Base-by-base conservation (phyloP, 1,284 basidiomycete species). In the Lentinula novae-zelandiae region DNA sequence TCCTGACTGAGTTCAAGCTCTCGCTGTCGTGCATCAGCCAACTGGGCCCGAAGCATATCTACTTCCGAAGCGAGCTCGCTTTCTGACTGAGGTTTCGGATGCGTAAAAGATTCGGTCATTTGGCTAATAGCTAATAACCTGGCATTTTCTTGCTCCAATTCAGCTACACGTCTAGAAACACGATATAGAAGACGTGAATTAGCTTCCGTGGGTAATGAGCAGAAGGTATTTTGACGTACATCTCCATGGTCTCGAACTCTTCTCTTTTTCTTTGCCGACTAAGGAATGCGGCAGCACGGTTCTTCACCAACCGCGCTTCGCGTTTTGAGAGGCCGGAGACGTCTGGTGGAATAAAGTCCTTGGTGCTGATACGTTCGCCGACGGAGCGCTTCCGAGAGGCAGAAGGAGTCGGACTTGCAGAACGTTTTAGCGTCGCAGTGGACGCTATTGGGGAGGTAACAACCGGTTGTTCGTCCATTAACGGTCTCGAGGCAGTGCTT, bases 261-360 rank as follows among this genome's bases (percentile, higher is more conserved):
- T 95, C 93, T 63, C 93, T 86, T 76, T 95, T 95, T 68, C 93
- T 82, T 75, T 95, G 93, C 70, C 93, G 82, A 72, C 87, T 90
- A 68, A 95, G 85, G 78, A 95, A 95, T 59, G 93, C 93, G 8
- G 93, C 93, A 12, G 93, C 93, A 60, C 93, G 84, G 77, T 95
- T 95, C 81, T 95, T 95, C 62, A 95, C 91, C 13, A 95, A 82
- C 59, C 93, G 85, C 57, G 93, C 93, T 75, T 95, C 93, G 61
- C 92, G 88, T 75, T 95, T 95, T 78, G 82, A 88, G 62, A 95
- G 82, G 54, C 93, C 93, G 54, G 87, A 85, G 62, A 94, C 92
- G 73, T 95, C 93, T 46, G 93, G 93, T 22, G 91, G 91, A 7
- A 95, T 73, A 70, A 95, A 95, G 72, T 93, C 91, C 73, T 89